These are phyloP conservation scores for Cornus florida DNA, from an alignment of 148 eudicot species.

Conservation along the genomic window DNA sequence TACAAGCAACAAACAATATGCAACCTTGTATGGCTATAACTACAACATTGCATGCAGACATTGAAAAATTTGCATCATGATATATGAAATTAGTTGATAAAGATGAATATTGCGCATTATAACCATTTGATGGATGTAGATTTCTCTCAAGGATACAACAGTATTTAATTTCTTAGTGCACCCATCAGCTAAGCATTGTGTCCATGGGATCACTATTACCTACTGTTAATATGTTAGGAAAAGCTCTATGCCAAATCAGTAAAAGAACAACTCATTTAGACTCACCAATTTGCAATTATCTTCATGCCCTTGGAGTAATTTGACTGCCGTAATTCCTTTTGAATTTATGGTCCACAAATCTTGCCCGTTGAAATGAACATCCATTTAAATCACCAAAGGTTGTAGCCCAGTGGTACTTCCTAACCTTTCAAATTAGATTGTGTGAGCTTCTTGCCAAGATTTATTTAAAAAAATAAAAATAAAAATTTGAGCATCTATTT, in stretches of 20 bases:
- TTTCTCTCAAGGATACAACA: background rate
- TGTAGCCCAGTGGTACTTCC: too few relatives aligned
- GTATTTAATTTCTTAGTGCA: background rate
- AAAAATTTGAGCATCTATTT: too few relatives aligned
- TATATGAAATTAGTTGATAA: background rate
- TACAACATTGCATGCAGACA: background rate
- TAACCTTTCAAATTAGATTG: too few relatives aligned
- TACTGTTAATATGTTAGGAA: background rate
- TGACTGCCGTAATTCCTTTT: too few relatives aligned
- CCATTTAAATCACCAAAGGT: too few relatives aligned
- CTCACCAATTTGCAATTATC: too few relatives aligned
- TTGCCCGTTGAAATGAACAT: too few relatives aligned
- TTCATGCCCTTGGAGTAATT: too few relatives aligned
- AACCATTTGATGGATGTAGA: background rate
- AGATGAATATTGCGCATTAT: background rate
- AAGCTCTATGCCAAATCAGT: background rate
- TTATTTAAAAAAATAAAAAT: too few relatives aligned
- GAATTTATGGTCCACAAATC: too few relatives aligned
- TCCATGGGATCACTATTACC: background rate
- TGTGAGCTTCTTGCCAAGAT: too few relatives aligned
- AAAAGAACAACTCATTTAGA: background rate
- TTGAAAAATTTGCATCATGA: background rate
- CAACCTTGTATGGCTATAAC: too few relatives aligned
- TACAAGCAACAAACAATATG: background rate
- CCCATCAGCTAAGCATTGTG: background rate